phyloP scores from a whole-genome alignment of 75 land plant genomes.

The Selaginella moellendorffii region DNA sequence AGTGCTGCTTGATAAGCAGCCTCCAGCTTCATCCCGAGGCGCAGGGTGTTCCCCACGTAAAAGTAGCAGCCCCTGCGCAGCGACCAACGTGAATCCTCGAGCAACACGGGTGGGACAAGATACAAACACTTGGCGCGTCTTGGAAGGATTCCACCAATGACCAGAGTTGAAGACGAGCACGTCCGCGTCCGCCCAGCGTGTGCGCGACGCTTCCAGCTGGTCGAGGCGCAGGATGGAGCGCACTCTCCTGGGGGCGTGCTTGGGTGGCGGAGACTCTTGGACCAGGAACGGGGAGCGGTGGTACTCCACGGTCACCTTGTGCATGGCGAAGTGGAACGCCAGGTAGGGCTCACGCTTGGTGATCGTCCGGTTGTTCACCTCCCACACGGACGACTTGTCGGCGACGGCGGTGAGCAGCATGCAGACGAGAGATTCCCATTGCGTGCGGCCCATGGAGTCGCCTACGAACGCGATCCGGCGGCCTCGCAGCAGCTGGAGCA shows the following conservation, averaged over 20 bases:
- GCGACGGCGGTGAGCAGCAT: slow-evolving; percentile 58
- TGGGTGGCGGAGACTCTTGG: slow-evolving; percentile 39
- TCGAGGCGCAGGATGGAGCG: slow-evolving; percentile 6
- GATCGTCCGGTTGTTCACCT: slow-evolving; percentile 50
- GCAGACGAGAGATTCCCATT: slow-evolving; percentile 90
- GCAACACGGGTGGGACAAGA: not conserved
- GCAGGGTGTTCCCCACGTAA: slow-evolving; percentile 51
- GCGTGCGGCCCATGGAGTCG: slow-evolving; percentile 87
- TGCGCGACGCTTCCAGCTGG: not conserved
- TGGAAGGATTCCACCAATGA: slow-evolving; percentile 13
- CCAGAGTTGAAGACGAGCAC: slow-evolving; percentile 14
- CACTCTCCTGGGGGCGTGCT: slow-evolving; percentile 31
- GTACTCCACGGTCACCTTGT: slow-evolving; percentile 51
- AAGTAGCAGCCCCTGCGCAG: slow-evolving; percentile 81
- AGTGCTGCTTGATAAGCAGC: slow-evolving; percentile 55
- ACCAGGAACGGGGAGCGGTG: slow-evolving; percentile 77
- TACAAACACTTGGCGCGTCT: slow-evolving; percentile 1
- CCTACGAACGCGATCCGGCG: slow-evolving; percentile 67
- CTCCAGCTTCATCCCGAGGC: slow-evolving; percentile 57
- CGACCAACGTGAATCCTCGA: not conserved
- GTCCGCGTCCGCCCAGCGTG: slow-evolving; percentile 8
- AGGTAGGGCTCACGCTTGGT: slow-evolving; percentile 48
- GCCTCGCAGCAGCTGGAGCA: slow-evolving; percentile 39
- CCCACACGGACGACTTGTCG: slow-evolving; percentile 54
- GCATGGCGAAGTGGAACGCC: slow-evolving; percentile 40